Conservation (phyloP, 768 basidiomycete genomes). For the Agrocybe pediades region DNA sequence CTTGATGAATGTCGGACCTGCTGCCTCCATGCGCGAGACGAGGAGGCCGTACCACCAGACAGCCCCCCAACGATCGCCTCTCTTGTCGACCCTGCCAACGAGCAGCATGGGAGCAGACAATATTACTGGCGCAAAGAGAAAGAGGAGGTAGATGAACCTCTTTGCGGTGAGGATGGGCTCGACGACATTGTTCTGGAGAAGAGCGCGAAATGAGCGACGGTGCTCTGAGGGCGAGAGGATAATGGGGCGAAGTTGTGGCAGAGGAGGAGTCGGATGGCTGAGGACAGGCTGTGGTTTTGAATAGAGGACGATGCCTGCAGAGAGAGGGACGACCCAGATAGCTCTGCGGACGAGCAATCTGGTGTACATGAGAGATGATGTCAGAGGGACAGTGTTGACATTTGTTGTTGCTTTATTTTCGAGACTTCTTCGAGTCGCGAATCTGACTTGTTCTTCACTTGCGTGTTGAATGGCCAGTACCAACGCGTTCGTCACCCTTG, state of each 20-base stretch:
- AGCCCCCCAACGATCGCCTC: constrained; percentile 88
- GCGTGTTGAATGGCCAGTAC: constrained; percentile 53
- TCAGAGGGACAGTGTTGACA: constrained; percentile 29
- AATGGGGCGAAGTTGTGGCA: constrained; percentile 24
- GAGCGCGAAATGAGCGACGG: constrained; percentile 43
- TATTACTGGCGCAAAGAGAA: constrained; percentile 88
- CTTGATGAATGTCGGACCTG: constrained; percentile 98
- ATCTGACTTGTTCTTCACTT: constrained; percentile 19
- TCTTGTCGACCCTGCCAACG: constrained; percentile 54
- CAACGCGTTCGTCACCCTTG: constrained; percentile 88
- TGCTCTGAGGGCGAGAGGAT: constrained; percentile 75
- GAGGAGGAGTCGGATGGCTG: constrained; percentile 41
- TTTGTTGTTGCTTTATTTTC: constrained; percentile 28
- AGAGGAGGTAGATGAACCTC: constrained; percentile 81
- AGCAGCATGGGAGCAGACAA: constrained; percentile 83
- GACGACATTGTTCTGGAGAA: constrained; percentile 61
- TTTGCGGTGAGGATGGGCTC: constrained; percentile 84
- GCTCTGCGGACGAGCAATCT: constrained; percentile 24
- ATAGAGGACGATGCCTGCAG: constrained; percentile 54
- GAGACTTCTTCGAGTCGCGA: constrained; percentile 11
- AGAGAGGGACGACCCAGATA: constrained; percentile 58
- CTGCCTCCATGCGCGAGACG: constrained; percentile 87
- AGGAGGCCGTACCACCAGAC: constrained; percentile 97
- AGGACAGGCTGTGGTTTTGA: constrained; percentile 43
- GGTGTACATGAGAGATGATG: constrained; percentile 22